Conservation (phyloP, 2,329 filamentous ascomycete genomes). For the Fonsecaea nubica region DNA sequence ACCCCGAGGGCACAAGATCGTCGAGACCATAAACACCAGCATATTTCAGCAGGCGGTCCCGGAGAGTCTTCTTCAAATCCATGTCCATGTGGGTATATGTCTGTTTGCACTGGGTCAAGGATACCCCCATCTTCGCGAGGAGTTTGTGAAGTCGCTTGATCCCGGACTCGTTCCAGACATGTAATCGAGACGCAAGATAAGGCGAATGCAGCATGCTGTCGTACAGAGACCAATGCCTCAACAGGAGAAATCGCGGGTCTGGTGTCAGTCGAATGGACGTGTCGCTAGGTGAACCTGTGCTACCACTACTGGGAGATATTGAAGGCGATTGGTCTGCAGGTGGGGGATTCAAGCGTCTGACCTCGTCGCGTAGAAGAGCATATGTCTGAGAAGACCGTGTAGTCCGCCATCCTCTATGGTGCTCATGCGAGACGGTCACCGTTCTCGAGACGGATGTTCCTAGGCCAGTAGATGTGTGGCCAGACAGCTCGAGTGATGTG, state of each 20-base stretch:
- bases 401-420: constrained; percentile 38
- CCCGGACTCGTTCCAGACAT: constrained; percentile 92
- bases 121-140: constrained; percentile 97
- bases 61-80: constrained; percentile 86
- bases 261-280: constrained; percentile 90
- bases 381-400: constrained; percentile 78
- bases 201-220: constrained; percentile 98
- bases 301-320: constrained; percentile 27
- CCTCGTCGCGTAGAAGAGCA: constrained; percentile 88
- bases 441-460: constrained; percentile 57
- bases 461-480: constrained; percentile 80
- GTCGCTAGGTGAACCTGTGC: constrained; percentile 83
- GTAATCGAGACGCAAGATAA: constrained; percentile 87
- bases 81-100: constrained; percentile 99
- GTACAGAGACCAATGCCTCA: constrained; percentile 96
- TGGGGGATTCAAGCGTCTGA: constrained; percentile 82
- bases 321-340: constrained; percentile 59
- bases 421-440: constrained; percentile 55
- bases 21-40: constrained; percentile 92
- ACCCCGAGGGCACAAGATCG: constrained; percentile 83
- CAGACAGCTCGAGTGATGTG: constrained; percentile 90
- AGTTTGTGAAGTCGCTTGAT: constrained; percentile 90
- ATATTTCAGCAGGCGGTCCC: constrained; percentile 86
- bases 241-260: constrained; percentile 89
- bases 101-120: constrained; percentile 89